Percentiles rank a stretch among this genome's conserved stretches.
Evolutionary conservation across 2,329 filamentous ascomycete species (phyloP).

Genomic region (Alternaria novae-zelandiae): DNA sequence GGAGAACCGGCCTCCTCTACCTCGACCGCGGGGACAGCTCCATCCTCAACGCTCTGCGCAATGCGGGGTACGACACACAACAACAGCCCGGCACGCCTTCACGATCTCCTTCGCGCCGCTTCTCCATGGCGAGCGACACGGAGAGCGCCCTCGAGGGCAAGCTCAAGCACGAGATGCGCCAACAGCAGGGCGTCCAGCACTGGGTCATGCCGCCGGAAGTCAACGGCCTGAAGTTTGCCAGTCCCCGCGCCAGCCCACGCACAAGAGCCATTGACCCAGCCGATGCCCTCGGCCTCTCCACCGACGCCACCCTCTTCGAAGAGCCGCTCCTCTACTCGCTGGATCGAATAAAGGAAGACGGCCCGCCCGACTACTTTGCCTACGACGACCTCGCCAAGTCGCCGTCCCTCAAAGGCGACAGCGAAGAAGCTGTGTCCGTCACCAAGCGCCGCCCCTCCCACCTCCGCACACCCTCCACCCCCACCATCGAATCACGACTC

Average conservation of each 20-base stretch:
- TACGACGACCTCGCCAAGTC: constrained; percentile 15
- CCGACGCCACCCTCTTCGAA: constrained; percentile 28
- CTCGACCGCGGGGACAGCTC: constrained; percentile 31
- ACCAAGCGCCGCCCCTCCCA: constrained; percentile 22
- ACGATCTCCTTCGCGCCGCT: constrained; percentile 18
- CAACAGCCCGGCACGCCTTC: constrained; percentile 20
- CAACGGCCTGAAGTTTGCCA: constrained; percentile 23
- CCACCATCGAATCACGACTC: constrained; percentile 19
- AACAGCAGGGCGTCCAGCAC: constrained; percentile 16
- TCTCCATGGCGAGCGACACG: constrained; percentile 23
- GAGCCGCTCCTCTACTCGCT: constrained; percentile 24
- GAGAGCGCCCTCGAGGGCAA: constrained; percentile 16
- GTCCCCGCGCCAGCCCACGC: constrained; percentile 14
- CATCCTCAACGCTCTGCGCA: constrained; percentile 26
- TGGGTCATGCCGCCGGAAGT: constrained; percentile 17
- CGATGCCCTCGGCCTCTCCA: constrained; percentile 20
- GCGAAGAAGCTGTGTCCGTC: constrained; percentile 10
- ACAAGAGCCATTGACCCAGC: constrained; percentile 13
- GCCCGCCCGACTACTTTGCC: constrained; percentile 18
- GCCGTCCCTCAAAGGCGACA: constrained; percentile 14
- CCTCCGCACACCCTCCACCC: constrained; percentile 21
- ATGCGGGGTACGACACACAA: constrained; percentile 26
- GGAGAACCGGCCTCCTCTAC: constrained; percentile 30
- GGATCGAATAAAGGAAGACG: constrained; percentile 23
- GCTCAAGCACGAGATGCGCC: constrained; percentile 14